Evolutionary conservation across 495 filamentous ascomycete species (phyloP), one percentile per base, ranked within the genome.

Genomic region (Lepidopterella palustris): DNA sequence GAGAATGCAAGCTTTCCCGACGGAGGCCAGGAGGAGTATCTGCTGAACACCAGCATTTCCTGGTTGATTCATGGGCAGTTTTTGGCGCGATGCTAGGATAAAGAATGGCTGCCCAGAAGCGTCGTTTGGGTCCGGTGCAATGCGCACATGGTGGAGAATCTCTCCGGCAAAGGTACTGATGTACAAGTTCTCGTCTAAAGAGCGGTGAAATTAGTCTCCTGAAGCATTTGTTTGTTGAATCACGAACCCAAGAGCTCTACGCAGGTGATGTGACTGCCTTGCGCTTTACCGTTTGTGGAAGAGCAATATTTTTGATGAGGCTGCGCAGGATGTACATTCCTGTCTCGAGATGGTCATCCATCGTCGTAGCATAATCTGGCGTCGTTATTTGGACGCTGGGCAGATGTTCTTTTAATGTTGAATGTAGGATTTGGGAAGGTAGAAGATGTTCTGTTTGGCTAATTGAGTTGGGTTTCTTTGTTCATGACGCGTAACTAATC

Each of bases 121-220:
- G 42, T 86, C 81, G 29, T 77, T 73, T 26, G 89, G 85, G 58
- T 92, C 89, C 26, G 88, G 78, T 28, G 95, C 91, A 57, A 97
- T 87, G 60, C 87, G 87, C 70, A 97, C 89, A 71, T 92, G 96
- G 74, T 99, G 95, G 55, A 99, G 80, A 61, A 97, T 86, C 71
- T 99, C 92, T 24, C 90, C 90, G 40, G 88, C 85, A 45, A 90
- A 96, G 13, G 95, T 99, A 60, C 95, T 95, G 61, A 99, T 82
- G 70, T 99, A 99, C 56, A 99, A 80, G 66, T 97, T 96, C 56
- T 83, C 79, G 59, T 93, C 90, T 92, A 63, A 5, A 15, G 18
- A 9, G 11, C 4, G 39, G 10, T 21, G 21, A 18, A 55, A 29
- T 4, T 21, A 3, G 13, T 18, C n/a, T 11, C 47, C 2, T 50